Evolutionary conservation across 208 protist genomes (phyloP).

Genomic region (Trypanosoma caninum): DNA sequence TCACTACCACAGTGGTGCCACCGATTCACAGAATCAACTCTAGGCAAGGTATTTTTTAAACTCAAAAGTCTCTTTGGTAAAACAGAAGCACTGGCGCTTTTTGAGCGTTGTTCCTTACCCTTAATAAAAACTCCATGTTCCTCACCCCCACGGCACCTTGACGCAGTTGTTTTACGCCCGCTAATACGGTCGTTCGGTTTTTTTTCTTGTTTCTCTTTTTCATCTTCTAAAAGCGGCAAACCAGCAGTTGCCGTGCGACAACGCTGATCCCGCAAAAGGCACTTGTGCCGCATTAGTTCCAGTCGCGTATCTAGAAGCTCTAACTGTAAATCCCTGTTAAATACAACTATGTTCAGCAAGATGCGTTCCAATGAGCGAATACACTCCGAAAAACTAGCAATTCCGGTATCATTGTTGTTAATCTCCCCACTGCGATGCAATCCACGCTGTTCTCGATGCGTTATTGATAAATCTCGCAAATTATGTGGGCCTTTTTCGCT

Average conservation of each 20-base stretch:
- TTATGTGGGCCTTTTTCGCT: too few relatives aligned
- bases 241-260: neutral
- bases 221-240: conserved; percentile 1
- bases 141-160: neutral
- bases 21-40: too few relatives aligned
- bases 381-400: neutral
- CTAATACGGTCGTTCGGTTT: too few relatives aligned
- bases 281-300: conserved; percentile 16
- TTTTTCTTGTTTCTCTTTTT: neutral
- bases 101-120: neutral
- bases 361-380: conserved; percentile 17
- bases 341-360: conserved; percentile 17
- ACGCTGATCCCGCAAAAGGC: neutral
- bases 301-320: conserved; percentile 19
- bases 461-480: too few relatives aligned
- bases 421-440: neutral
- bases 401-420: neutral
- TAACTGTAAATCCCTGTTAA: conserved; percentile 25
- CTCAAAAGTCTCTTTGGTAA: too few relatives aligned
- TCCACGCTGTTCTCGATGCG: too few relatives aligned
- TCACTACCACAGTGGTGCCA: neutral
- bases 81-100: too few relatives aligned
- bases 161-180: neutral
- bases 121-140: neutral
- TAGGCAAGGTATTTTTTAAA: too few relatives aligned